These are phyloP conservation scores for Dendryphion nanum DNA, from an alignment of 2,329 filamentous ascomycete species.

Conservation along the genomic window DNA sequence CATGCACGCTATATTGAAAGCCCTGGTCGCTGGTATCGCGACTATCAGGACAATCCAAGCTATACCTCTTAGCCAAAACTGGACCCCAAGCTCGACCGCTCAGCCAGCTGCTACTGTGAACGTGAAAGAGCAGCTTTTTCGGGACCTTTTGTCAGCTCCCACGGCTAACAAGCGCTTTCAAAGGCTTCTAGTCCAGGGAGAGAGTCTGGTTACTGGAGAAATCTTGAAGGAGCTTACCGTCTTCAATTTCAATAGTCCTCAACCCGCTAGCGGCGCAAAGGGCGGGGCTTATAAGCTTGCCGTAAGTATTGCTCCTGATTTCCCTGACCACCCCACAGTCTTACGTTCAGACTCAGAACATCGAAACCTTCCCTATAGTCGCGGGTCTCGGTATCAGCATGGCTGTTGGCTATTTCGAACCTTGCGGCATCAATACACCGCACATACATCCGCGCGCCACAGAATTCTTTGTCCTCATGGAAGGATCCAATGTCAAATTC, in stretches of 20 bases:
- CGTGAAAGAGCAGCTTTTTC: slow-evolving; percentile 25
- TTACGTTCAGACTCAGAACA: slow-evolving; percentile 23
- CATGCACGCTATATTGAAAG: too few relatives aligned
- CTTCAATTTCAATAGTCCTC: slow-evolving; percentile 58
- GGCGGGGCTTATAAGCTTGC: slow-evolving; percentile 39
- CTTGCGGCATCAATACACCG: slow-evolving; percentile 49
- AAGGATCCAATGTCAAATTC: slow-evolving; percentile 40
- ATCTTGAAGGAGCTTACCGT: slow-evolving; percentile 51
- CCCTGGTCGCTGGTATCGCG: slow-evolving; percentile 32
- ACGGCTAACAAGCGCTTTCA: slow-evolving; percentile 42
- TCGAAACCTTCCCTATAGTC: slow-evolving; percentile 41
- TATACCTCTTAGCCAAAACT: slow-evolving; percentile 14
- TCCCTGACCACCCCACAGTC: background rate
- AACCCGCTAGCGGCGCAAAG: slow-evolving; percentile 54
- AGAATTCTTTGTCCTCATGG: slow-evolving; percentile 47
- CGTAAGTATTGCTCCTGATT: slow-evolving; percentile 9
- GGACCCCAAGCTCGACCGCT: slow-evolving; percentile 3
- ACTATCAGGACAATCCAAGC: slow-evolving; percentile 30
- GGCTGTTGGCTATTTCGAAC: slow-evolving; percentile 39
- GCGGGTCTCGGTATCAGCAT: slow-evolving; percentile 37
- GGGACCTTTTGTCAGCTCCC: slow-evolving; percentile 30
- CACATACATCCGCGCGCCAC: slow-evolving; percentile 50
- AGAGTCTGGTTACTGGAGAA: slow-evolving; percentile 28
- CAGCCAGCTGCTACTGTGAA: slow-evolving; percentile 8
- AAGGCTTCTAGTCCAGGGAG: slow-evolving; percentile 31